Base-by-base conservation (phyloP, 257 asterid species). In the Mitragyna speciosa region DNA sequence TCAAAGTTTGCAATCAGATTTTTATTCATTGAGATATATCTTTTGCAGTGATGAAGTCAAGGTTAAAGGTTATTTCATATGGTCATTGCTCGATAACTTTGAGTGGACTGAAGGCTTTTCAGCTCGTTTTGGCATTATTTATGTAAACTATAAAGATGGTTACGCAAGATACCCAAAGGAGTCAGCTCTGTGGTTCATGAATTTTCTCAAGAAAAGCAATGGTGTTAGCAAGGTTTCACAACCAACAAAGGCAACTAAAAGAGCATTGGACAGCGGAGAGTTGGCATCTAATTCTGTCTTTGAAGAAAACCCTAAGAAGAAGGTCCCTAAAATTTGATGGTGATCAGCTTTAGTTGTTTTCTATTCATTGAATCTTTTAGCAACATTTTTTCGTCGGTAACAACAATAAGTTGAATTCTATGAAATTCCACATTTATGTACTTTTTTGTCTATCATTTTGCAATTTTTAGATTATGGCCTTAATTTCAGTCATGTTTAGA, bases 101-200 rank as follows among this genome's bases (percentile, higher is more conserved):
- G 82, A 70, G 30, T 70, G 82, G 82, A 48, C 64, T 8, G 82
- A 78, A 20, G 77, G 77, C 19, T 78, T 54, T 10, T 7, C 71
- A 4, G 82, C 56, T 45, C 76, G 71, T 56, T 79, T 70, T 59
- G 82, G 77, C 2, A 70, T 71, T 26, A 56, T 70, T 14, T 51
- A 70, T 70, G 70, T 79, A 16, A 73, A 70, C 16, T 79, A 39
- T 64, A 70, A 33, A 31, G 75, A 79, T 26, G n/a, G 36, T 7
- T 56, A n/a, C 15, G 41, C 72, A 56, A 79, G 76, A 64, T 79
- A 70, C 24, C 82, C 82, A 4, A 79, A 79, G 11, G 19, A 26
- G 17, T 79, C 77, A 14, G 77, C 82, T 4, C 20, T 79, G 0
- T 79, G 82, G 82, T 79, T 56, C 77, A 79, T 79, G 82, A 79